Conservation (phyloP, 306 rosid genomes). For the Spatholobus suberectus region DNA sequence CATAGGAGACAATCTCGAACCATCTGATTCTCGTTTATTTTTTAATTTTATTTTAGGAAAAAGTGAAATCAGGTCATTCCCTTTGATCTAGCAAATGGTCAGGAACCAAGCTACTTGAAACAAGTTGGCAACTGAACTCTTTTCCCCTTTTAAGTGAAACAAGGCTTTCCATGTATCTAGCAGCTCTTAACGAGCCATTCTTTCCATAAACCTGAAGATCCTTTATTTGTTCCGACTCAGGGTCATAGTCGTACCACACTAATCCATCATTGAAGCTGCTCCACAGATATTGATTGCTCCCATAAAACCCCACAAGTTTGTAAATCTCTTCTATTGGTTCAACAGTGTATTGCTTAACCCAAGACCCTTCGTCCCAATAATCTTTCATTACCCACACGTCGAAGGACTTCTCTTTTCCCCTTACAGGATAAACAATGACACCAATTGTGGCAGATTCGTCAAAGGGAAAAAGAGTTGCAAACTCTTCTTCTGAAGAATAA, state of each 20-base stretch:
- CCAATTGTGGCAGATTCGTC: conserved; percentile 17
- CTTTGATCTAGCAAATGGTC: background rate
- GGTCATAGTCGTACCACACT: conserved; percentile 1
- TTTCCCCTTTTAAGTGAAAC: conserved; percentile 31
- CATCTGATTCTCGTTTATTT: too few relatives aligned
- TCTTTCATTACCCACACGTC: conserved; percentile 40
- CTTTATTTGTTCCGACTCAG: background rate
- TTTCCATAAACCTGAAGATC: conserved; percentile 30
- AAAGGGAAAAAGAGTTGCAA: conserved; percentile 13
- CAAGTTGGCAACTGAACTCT: background rate
- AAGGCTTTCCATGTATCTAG: conserved; percentile 28
- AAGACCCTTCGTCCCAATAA: conserved; percentile 37
- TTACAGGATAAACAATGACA: conserved; percentile 19
- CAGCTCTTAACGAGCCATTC: conserved; percentile 18
- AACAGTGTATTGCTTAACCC: conserved; percentile 39
- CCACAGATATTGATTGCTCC: conserved; percentile 37
- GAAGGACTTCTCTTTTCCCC: conserved; percentile 10
- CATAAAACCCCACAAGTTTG: conserved; percentile 34
- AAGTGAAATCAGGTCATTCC: background rate
- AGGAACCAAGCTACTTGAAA: background rate
- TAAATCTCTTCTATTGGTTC: background rate
- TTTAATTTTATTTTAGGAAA: too few relatives aligned
- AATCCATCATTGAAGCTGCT: conserved; percentile 26
- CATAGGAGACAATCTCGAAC: too few relatives aligned
- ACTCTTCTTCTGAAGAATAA: background rate